phyloP scores from a whole-genome alignment of 208 protist species.

The Crithidia fasciculata region DNA sequence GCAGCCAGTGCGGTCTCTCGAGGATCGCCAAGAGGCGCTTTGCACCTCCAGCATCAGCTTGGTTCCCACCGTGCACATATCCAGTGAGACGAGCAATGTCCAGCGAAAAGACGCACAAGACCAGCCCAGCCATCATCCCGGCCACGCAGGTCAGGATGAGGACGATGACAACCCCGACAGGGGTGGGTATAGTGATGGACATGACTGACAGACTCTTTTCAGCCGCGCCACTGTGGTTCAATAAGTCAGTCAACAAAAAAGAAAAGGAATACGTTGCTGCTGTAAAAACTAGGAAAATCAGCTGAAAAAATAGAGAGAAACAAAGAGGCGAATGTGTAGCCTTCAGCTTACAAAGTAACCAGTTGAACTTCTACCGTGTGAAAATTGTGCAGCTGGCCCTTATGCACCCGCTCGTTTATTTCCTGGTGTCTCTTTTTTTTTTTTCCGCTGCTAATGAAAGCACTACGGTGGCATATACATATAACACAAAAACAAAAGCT shows the following conservation, averaged over 20 bases:
- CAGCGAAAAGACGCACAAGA: conserved; percentile 71
- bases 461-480: too few relatives aligned
- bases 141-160: conserved; percentile 52
- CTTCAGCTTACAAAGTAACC: not conserved
- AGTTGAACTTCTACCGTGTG: conserved; percentile 6
- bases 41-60: conserved; percentile 39
- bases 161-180: conserved; percentile 47
- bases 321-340: not conserved
- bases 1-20: conserved; percentile 66
- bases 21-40: conserved; percentile 61
- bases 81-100: conserved; percentile 53
- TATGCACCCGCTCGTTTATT: not conserved
- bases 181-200: conserved; percentile 35
- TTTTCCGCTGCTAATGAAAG: too few relatives aligned
- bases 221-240: conserved; percentile 14
- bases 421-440: too few relatives aligned
- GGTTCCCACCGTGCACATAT: conserved; percentile 31
- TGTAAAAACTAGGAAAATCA: too few relatives aligned
- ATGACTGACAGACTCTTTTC: conserved; percentile 45
- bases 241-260: not conserved
- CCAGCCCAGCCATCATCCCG: conserved; percentile 55
- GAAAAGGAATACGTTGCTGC: not conserved
- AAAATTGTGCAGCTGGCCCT: conserved; percentile 1
- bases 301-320: not conserved
- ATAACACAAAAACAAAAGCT: too few relatives aligned